Percentiles rank a stretch among this genome's conserved stretches.
Conservation (phyloP, 805 yeast genomes). For the Candida takata region DNA sequence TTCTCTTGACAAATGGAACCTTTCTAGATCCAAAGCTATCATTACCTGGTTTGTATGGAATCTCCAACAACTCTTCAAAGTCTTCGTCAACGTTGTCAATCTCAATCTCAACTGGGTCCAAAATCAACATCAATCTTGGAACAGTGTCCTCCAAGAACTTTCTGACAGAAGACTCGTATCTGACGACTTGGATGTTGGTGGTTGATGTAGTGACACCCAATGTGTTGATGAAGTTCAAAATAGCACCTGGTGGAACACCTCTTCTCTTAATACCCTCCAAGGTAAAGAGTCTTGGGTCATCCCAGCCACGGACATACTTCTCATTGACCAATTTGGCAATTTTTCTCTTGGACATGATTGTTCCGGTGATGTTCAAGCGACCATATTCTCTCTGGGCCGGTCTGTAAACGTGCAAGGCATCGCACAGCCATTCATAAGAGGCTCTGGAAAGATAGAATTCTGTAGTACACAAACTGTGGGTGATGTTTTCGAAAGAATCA, state of each 20-base stretch:
- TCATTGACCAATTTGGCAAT: constrained; percentile 87
- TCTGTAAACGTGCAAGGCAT: constrained; percentile 86
- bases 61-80: constrained; percentile 57
- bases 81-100: constrained; percentile 77
- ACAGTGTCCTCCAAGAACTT: constrained; percentile 82
- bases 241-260: constrained; percentile 98
- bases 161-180: constrained; percentile 89
- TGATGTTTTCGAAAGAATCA: constrained; percentile 92
- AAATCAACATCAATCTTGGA: constrained; percentile 90
- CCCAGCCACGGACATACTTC: constrained; percentile 88
- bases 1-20: constrained; percentile 66
- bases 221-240: constrained; percentile 85
- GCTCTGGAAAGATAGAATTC: constrained; percentile 90
- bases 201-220: constrained; percentile 95
- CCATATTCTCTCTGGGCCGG: constrained; percentile 99
- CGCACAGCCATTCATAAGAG: constrained; percentile 98
- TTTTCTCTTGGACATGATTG: constrained; percentile 91
- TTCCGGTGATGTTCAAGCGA: constrained; percentile 89
- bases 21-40: constrained; percentile 68
- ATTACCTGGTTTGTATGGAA: constrained; percentile 88
- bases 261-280: constrained; percentile 92
- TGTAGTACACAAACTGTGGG: constrained; percentile 94
- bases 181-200: constrained; percentile 79
- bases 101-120: constrained; percentile 76
- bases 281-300: constrained; percentile 94